A percentile compares a stretch with the other conserved stretches of the same genome.
Evolutionary conservation across 2,329 filamentous ascomycete species (phyloP).

Genomic region (Zelopaecilomyces penicillatus): DNA sequence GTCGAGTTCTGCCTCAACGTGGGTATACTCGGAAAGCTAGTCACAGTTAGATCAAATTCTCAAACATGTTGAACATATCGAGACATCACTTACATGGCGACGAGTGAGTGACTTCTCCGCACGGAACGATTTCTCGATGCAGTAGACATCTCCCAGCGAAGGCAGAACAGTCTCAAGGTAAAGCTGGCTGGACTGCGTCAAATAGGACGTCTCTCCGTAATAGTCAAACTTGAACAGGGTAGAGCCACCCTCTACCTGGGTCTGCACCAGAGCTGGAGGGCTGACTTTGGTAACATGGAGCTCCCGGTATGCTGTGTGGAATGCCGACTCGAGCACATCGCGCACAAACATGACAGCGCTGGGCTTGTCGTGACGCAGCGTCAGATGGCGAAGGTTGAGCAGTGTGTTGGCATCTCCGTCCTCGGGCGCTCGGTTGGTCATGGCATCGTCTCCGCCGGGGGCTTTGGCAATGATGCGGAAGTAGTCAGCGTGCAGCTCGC

Average conservation of each 20-base stretch:
- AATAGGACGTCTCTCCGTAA: conserved; percentile 80
- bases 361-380: conserved; percentile 72
- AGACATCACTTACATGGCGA: conserved; percentile 50
- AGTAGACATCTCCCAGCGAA: conserved; percentile 87
- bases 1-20: conserved; percentile 90
- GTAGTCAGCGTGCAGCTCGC: conserved; percentile 83
- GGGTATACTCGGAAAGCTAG: conserved; percentile 78
- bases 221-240: conserved; percentile 83
- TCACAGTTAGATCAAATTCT: background rate
- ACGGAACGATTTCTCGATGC: conserved; percentile 95
- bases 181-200: conserved; percentile 91
- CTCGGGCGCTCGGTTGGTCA: conserved; percentile 63
- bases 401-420: conserved; percentile 49
- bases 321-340: conserved; percentile 68
- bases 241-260: conserved; percentile 82
- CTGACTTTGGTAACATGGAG: conserved; percentile 70
- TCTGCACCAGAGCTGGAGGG: conserved; percentile 88
- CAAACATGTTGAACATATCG: no score
- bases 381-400: conserved; percentile 73
- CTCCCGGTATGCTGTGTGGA: conserved; percentile 68
- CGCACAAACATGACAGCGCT: conserved; percentile 82
- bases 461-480: conserved; percentile 71
- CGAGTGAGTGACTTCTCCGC: conserved; percentile 94
- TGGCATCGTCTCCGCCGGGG: conserved; percentile 77
- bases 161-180: conserved; percentile 92